These are phyloP conservation scores for Nitzschia sp. DNA, from an alignment of 108 stramenopile genomes.

Conservation along the genomic window DNA sequence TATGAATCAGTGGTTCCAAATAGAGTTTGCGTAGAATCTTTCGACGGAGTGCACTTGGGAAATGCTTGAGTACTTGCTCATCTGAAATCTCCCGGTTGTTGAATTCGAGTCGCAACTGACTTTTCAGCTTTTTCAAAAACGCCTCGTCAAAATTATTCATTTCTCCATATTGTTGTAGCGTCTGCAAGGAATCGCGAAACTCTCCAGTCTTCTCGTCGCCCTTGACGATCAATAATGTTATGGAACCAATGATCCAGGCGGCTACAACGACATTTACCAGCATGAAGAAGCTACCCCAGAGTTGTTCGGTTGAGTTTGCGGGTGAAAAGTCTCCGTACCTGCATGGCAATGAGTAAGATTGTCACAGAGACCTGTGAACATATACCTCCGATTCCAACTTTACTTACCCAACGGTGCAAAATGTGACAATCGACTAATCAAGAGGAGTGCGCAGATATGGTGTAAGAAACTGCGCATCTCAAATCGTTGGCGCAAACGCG, in stretches of 20 bases:
- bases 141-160: constrained; percentile 36
- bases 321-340: constrained; percentile 66
- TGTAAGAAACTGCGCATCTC: not conserved
- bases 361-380: too few species aligned
- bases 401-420: constrained; percentile 58
- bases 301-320: constrained; percentile 47
- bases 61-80: constrained; percentile 55
- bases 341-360: too few species aligned
- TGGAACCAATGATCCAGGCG: constrained; percentile 65
- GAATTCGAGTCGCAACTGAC: constrained; percentile 51
- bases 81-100: constrained; percentile 55
- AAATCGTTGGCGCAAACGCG: not conserved
- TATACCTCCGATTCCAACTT: too few species aligned
- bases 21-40: constrained; percentile 56
- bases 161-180: constrained; percentile 39
- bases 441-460: not conserved
- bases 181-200: constrained; percentile 46
- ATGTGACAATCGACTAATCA: constrained; percentile 50
- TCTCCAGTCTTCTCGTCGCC: constrained; percentile 56
- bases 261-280: constrained; percentile 43
- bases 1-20: constrained; percentile 34
- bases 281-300: constrained; percentile 54
- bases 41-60: constrained; percentile 51
- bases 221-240: constrained; percentile 63
- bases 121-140: constrained; percentile 33